A percentile compares a stretch with the other conserved stretches of the same genome.
Conservation (phyloP, 495 filamentous ascomycete genomes). For the Xylaria bambusicola region DNA sequence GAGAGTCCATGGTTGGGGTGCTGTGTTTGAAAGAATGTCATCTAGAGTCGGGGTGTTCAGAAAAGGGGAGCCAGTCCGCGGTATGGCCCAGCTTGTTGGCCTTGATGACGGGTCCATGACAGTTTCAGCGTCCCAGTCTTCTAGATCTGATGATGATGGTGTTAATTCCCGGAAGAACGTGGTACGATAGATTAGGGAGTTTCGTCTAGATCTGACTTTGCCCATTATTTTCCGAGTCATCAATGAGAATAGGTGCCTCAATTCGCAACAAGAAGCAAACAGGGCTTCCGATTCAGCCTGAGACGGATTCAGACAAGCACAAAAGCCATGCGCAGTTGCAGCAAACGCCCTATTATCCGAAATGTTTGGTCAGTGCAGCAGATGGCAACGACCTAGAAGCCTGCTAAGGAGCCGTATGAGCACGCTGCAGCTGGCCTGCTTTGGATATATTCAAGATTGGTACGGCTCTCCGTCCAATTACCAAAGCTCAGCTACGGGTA, state of each 20-base stretch:
- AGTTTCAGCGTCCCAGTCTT: slow-evolving; percentile 46
- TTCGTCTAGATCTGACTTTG: slow-evolving; percentile 44
- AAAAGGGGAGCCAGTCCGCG: slow-evolving; percentile 40
- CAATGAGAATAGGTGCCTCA: slow-evolving; percentile 3
- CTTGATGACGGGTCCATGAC: slow-evolving; percentile 45
- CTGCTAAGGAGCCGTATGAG: background rate
- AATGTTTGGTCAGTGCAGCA: slow-evolving; percentile 2
- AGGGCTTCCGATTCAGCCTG: background rate
- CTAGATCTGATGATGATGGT: slow-evolving; percentile 41
- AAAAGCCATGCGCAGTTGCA: background rate
- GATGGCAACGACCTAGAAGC: background rate
- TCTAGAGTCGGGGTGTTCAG: slow-evolving; percentile 77
- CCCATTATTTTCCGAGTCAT: slow-evolving; percentile 43
- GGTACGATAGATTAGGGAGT: slow-evolving; percentile 41
- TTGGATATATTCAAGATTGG: background rate
- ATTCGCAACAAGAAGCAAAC: slow-evolving; percentile 1
- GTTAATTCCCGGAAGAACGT: slow-evolving; percentile 41
- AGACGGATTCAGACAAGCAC: background rate
- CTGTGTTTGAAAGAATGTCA: slow-evolving; percentile 84
- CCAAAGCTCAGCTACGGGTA: background rate
- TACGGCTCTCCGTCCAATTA: background rate
- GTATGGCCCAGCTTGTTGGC: slow-evolving; percentile 48
- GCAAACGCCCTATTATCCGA: background rate
- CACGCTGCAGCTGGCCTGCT: background rate
- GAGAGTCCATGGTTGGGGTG: slow-evolving; percentile 88